These are phyloP conservation scores for Podospora pseudoanserina DNA, from an alignment of 495 filamentous ascomycete genomes.

Conservation along the genomic window DNA sequence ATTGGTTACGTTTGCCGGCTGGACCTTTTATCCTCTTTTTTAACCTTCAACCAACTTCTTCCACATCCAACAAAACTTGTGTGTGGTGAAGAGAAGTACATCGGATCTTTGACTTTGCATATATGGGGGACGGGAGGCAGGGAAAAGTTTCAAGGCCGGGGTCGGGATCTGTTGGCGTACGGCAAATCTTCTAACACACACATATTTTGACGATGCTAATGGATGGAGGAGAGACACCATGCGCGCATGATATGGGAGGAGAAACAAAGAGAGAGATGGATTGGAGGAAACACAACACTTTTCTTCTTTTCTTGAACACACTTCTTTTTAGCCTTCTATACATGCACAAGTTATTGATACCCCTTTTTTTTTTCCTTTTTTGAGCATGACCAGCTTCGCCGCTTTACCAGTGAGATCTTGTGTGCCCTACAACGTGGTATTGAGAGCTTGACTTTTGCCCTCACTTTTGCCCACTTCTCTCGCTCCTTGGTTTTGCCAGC, in stretches of 20 bases:
- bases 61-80: constrained; percentile 12
- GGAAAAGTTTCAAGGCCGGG: constrained; percentile 6
- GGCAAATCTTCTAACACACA: background rate
- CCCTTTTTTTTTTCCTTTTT: constrained; percentile 20
- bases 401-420: background rate
- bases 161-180: background rate
- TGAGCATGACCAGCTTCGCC: background rate
- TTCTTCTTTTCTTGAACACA: constrained; percentile 16
- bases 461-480: background rate
- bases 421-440: background rate
- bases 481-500: background rate
- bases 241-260: background rate
- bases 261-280: background rate
- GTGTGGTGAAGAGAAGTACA: background rate
- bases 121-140: background rate
- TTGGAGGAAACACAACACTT: constrained; percentile 6
- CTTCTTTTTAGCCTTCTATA: constrained; percentile 19
- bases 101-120: constrained; percentile 4
- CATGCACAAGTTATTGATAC: constrained; percentile 24
- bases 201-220: background rate
- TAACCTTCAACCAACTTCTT: constrained; percentile 16
- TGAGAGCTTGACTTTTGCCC: background rate
- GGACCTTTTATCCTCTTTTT: constrained; percentile 5
- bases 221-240: background rate
- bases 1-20: background rate